Evolutionary conservation across 2,329 filamentous ascomycete genomes (phyloP).

Genomic region (Aspergillus eucalypticola): DNA sequence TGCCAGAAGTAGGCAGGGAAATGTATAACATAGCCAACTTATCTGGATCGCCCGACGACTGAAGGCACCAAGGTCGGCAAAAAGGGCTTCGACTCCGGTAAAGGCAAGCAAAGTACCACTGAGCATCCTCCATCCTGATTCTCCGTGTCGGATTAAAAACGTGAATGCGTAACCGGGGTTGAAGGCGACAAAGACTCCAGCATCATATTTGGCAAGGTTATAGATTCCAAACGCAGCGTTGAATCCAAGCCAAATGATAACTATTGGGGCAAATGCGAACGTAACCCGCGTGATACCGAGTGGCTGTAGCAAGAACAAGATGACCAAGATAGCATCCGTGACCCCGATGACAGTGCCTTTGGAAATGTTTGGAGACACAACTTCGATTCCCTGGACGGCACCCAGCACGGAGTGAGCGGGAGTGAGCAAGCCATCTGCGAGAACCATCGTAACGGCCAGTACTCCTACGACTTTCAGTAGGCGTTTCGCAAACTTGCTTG

Average conservation of each 20-base stretch:
- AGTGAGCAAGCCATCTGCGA: slow-evolving; percentile 58
- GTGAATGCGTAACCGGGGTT: slow-evolving; percentile 50
- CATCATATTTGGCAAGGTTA: slow-evolving; percentile 51
- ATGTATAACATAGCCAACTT: slow-evolving; percentile 68
- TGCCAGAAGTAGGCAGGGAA: slow-evolving; percentile 61
- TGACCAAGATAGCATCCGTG: slow-evolving; percentile 54
- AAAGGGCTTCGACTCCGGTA: slow-evolving; percentile 76
- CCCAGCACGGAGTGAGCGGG: slow-evolving; percentile 60
- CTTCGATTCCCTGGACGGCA: slow-evolving; percentile 55
- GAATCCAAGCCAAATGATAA: slow-evolving; percentile 58
- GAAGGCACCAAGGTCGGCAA: slow-evolving; percentile 77
- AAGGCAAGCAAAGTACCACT: slow-evolving; percentile 71
- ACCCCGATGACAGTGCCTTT: slow-evolving; percentile 52
- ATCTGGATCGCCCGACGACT: slow-evolving; percentile 68
- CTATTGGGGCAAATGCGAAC: slow-evolving; percentile 54
- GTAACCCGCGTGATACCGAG: slow-evolving; percentile 55
- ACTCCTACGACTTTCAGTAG: slow-evolving; percentile 56
- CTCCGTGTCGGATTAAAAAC: slow-evolving; percentile 53
- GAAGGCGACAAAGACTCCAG: slow-evolving; percentile 55
- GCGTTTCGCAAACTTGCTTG: slow-evolving; percentile 47
- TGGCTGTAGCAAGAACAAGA: slow-evolving; percentile 57
- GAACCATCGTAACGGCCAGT: slow-evolving; percentile 56
- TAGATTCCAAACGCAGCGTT: slow-evolving; percentile 57
- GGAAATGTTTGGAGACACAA: slow-evolving; percentile 50
- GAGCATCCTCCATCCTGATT: slow-evolving; percentile 54